phyloP scores from a whole-genome alignment of 1,284 basidiomycete species.

The Schizophyllum amplum region DNA sequence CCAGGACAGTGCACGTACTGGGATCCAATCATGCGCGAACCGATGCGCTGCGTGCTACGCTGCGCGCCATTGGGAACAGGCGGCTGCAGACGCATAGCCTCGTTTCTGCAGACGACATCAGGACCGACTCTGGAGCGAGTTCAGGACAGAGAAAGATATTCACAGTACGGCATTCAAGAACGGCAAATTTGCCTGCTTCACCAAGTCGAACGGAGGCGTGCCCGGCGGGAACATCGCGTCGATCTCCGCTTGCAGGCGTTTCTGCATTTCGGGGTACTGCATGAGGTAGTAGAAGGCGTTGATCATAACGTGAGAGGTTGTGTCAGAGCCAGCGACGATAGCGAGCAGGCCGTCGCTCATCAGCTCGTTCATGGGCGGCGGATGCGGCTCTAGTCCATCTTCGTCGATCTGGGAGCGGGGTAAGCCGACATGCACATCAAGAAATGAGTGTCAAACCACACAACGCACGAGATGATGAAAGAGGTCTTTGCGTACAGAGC shows the following conservation, averaged over 20 bases:
- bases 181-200: constrained; percentile 18
- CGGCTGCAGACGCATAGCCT: constrained; percentile 30
- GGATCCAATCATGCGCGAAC: constrained; percentile 20
- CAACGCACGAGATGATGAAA: constrained; percentile 28
- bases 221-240: constrained; percentile 12
- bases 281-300: constrained; percentile 24
- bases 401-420: constrained; percentile 20
- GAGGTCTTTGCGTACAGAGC: constrained; percentile 25
- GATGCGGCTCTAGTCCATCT: constrained; percentile 16
- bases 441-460: not conserved
- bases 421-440: not conserved
- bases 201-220: constrained; percentile 10
- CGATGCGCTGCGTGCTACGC: constrained; percentile 22
- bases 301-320: constrained; percentile 21
- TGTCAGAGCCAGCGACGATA: constrained; percentile 32
- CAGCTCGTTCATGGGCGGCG: constrained; percentile 18
- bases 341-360: constrained; percentile 25
- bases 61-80: constrained; percentile 26
- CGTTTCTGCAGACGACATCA: constrained; percentile 23
- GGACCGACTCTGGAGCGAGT: not conserved
- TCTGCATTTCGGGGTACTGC: constrained; percentile 20
- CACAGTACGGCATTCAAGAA: constrained; percentile 27
- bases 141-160: constrained; percentile 9
- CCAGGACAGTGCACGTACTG: constrained; percentile 17
- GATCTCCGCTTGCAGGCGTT: constrained; percentile 21